A percentile compares a stretch with the other conserved stretches of the same genome.
Evolutionary conservation across 805 yeast genomes (phyloP).

Genomic region (Monosporozyma aerobia): DNA sequence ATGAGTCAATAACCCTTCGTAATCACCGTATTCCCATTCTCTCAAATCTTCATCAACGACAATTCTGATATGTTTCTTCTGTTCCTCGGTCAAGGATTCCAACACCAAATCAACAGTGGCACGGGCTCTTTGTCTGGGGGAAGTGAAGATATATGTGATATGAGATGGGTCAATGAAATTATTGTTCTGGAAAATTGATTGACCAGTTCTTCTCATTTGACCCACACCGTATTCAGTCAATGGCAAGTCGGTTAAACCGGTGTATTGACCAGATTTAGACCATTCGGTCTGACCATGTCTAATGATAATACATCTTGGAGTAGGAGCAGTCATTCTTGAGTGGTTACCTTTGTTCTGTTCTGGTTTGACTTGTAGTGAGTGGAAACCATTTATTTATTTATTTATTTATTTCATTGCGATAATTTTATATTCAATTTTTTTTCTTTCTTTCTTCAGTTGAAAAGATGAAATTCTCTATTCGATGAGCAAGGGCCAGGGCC

Average conservation of each 20-base stretch:
- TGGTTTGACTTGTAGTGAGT: neutral
- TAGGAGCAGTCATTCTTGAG: conserved; percentile 21
- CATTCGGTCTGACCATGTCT: conserved; percentile 93
- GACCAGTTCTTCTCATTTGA: conserved; percentile 70
- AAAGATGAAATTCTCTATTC: too few species aligned
- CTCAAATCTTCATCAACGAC: conserved; percentile 59
- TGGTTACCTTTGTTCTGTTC: neutral
- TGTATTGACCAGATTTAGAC: conserved; percentile 90
- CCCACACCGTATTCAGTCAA: conserved; percentile 69
- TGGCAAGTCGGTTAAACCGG: conserved; percentile 75
- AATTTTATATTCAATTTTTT: too few species aligned
- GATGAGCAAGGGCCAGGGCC: too few species aligned
- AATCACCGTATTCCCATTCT: conserved; percentile 96
- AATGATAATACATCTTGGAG: conserved; percentile 62
- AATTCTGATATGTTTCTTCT: conserved; percentile 35
- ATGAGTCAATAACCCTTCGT: conserved; percentile 71
- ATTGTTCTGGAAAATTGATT: conserved; percentile 50
- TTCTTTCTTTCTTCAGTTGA: too few species aligned
- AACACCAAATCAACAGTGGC: conserved; percentile 63
- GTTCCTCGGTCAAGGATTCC: conserved; percentile 37
- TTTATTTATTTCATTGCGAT: too few species aligned
- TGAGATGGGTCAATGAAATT: conserved; percentile 54
- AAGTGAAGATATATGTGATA: conserved; percentile 57
- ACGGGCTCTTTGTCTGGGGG: conserved; percentile 76
- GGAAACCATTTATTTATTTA: too few species aligned